Evolutionary conservation across 805 yeast genomes (phyloP).

Genomic region (Starmerella geochares): DNA sequence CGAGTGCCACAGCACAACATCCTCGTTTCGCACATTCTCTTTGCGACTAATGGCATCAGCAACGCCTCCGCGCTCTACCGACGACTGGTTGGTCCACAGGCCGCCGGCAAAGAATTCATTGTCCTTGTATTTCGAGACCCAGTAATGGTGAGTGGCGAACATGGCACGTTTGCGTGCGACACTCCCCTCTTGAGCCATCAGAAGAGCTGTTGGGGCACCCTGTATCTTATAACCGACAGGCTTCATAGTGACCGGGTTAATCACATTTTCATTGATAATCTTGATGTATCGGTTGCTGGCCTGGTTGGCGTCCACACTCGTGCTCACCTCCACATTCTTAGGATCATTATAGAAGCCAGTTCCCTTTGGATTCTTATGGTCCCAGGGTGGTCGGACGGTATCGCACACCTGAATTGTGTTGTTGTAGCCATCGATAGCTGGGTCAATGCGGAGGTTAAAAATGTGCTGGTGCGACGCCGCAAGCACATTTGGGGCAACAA

Average conservation of each 20-base stretch:
- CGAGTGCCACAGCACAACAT: slow-evolving; percentile 71
- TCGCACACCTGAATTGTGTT: slow-evolving; percentile 69
- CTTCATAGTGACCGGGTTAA: slow-evolving; percentile 56
- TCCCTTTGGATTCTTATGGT: slow-evolving; percentile 52
- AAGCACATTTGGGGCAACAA: slow-evolving; percentile 66
- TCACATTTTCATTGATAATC: slow-evolving; percentile 60
- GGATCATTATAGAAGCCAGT: slow-evolving; percentile 60
- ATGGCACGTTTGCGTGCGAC: slow-evolving; percentile 60
- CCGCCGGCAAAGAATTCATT: slow-evolving; percentile 70
- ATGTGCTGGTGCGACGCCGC: slow-evolving; percentile 81
- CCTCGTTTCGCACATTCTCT: slow-evolving; percentile 61
- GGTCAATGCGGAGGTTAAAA: slow-evolving; percentile 68
- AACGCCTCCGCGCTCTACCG: slow-evolving; percentile 44
- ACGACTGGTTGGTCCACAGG: slow-evolving; percentile 74
- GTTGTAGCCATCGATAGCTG: slow-evolving; percentile 69
- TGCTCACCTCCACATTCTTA: slow-evolving; percentile 55
- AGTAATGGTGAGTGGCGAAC: slow-evolving; percentile 65
- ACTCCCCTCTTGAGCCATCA: slow-evolving; percentile 54
- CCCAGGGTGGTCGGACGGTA: slow-evolving; percentile 48
- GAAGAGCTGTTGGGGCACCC: slow-evolving; percentile 69
- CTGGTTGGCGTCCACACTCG: slow-evolving; percentile 62
- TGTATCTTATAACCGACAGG: slow-evolving; percentile 69
- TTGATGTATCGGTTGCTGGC: slow-evolving; percentile 63
- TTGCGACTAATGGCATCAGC: slow-evolving; percentile 25
- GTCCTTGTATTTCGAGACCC: slow-evolving; percentile 72